Conservation (phyloP, 163 green algal genomes). For the Chlamydomonas reinhardtii region DNA sequence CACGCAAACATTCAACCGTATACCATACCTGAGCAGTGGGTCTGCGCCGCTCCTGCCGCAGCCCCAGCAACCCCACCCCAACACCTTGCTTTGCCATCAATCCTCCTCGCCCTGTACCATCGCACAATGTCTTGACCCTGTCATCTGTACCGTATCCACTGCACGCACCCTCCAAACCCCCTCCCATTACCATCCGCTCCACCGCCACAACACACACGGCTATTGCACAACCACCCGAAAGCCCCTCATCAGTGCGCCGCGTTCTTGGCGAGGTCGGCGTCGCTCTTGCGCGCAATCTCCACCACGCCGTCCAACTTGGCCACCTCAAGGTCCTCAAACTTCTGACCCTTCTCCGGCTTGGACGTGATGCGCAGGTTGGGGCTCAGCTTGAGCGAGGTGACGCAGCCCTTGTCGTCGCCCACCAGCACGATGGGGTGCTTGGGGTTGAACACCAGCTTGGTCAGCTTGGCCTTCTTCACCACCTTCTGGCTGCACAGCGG, state of each 20-base stretch:
- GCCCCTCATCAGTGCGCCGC: neutral
- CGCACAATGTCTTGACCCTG: no score
- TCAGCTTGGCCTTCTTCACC: constrained; percentile 87
- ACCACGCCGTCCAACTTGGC: constrained; percentile 81
- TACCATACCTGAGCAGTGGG: no score
- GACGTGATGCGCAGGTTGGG: constrained; percentile 88
- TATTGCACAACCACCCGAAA: no score
- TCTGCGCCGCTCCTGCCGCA: no score
- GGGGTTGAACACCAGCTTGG: constrained; percentile 91
- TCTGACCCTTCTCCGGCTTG: constrained; percentile 65
- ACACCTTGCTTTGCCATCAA: no score
- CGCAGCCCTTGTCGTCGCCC: constrained; percentile 88
- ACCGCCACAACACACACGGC: no score
- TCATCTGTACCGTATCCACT: no score
- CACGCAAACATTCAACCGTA: no score
- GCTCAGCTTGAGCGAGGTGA: constrained; percentile 92
- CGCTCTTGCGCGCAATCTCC: constrained; percentile 79
- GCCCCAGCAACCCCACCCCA: no score
- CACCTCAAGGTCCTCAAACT: constrained; percentile 71
- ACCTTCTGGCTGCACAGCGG: constrained; percentile 92
- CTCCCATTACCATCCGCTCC: no score
- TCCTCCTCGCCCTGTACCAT: no score
- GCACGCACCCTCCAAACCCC: no score
- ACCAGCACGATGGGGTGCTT: constrained; percentile 91
- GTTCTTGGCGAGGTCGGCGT: constrained; percentile 41